Base-by-base conservation (phyloP, 768 basidiomycete genomes). In the Albatrellus ellisii region DNA sequence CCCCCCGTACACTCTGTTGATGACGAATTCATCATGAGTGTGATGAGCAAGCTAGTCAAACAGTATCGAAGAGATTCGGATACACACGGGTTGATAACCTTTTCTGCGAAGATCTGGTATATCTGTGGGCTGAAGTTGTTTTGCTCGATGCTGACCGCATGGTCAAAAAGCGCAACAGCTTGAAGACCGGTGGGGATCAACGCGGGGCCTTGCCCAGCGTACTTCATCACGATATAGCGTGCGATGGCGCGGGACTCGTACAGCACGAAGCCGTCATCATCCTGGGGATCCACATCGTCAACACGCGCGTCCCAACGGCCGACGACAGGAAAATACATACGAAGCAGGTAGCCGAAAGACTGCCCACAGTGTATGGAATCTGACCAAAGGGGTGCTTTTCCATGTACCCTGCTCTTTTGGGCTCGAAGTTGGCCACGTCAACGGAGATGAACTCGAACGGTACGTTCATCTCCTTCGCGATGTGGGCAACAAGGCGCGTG, bases 301-400 rank as follows among this genome's bases (percentile, higher is more conserved):
- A n/a, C n/a, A n/a, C n/a, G n/a, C n/a, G 21, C 20, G n/a, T n/a
- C 12, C 12, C 22, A 39, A 2, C 6, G 24, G 6, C 12, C 12
- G 2, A 26, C 0, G 17, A 10, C 3, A 44, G 15, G n/a, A 27
- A 6, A n/a, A 21, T 17, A 10, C 24, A 10, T 5, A 17, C 8
- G 5, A 18, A 17, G 26, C n/a, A 12, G n/a, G n/a, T n/a, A 14
- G 26, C 4, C 6, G 27, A 11, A 10, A 22, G 52, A 55, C 17
- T 55, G 68, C 71, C 41, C n/a, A 21, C 35, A n/a, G 79, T 64
- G 54, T 67, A 72, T 2, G 78, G 77, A 20, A 78, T 62, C 49
- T 75, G 71, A n/a, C 75, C 75, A 50, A 79, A 81, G 0, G 83
- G 82, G 49, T 86, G 78, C 38, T 64, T 58, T 25, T 57, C 51